These are phyloP conservation scores for Malus hybrid DNA, from an alignment of 331 rosid genomes.

Conservation along the genomic window DNA sequence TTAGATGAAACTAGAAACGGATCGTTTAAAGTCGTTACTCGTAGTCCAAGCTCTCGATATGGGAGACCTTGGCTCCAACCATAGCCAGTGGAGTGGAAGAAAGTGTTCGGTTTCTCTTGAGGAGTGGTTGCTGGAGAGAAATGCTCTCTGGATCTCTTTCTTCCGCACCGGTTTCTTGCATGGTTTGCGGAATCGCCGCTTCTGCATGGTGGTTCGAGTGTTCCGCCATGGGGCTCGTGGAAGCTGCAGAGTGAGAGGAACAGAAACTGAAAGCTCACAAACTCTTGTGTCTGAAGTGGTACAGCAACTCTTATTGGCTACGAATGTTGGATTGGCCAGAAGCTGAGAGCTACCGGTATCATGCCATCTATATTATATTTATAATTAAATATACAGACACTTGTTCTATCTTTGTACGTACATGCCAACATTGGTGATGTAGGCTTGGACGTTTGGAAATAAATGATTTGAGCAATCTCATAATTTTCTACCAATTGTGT, in stretches of 20 bases:
- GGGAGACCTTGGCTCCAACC: conserved; percentile 74
- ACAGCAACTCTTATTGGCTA: neutral
- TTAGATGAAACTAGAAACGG: neutral
- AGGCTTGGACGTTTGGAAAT: neutral
- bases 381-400: neutral
- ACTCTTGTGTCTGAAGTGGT: too few species aligned
- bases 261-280: neutral
- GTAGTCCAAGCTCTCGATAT: conserved; percentile 80
- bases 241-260: neutral
- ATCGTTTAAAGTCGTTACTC: conserved; percentile 36
- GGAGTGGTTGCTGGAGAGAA: conserved; percentile 45
- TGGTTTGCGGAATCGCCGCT: conserved; percentile 13
- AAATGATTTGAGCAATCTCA: neutral
- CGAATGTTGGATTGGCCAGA: neutral
- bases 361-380: neutral
- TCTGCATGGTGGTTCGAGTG: conserved; percentile 15
- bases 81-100: conserved; percentile 74
- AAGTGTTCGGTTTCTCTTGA: conserved; percentile 58
- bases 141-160: conserved; percentile 69
- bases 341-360: neutral
- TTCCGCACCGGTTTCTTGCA: conserved; percentile 38
- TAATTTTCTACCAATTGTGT: neutral
- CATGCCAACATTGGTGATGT: too few species aligned
- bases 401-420: neutral
- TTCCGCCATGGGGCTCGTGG: conserved; percentile 37